Base-by-base conservation (phyloP, 2,329 filamentous ascomycete genomes). In the Colletotrichum chrysophilum region DNA sequence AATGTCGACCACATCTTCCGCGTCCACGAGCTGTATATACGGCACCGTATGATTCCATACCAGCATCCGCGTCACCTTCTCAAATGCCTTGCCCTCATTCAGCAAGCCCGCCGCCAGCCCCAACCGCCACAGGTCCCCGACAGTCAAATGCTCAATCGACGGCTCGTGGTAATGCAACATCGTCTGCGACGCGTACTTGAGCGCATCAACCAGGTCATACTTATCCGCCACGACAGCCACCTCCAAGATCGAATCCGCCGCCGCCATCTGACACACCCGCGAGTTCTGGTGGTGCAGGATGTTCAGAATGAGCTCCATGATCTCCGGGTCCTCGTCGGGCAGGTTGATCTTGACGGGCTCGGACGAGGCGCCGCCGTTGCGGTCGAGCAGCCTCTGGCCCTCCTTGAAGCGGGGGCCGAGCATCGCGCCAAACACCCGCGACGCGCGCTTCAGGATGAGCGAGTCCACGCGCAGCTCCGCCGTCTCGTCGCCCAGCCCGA, bases 241-340 rank as follows among this genome's bases (percentile, higher is more conserved):
- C 18, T 80, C 76, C 3, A 83, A 77, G 8, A 84, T 76, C 24
- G 81, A 77, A 4, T 70, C 26, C n/a, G 83, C 80, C 13, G 76
- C 74, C 3, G 85, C 28, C 24, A 60, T 72, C 56, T 71, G n/a
- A 8, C 82, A 82, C 8, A 85, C 78, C 18, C 78, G 71, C 7
- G 74, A 43, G 65, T 80, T 81, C 13, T 80, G 76, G 12, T 76
- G 60, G 65, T 85, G 83, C 12, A 81, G 81, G 16, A 86, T 81
- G 36, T 78, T 79, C 70, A 85, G 79, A 7, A 85, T 30, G 1
- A 84, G 75, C 10, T 77, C 71, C 75, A 86, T 80, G 3, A 81
- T 80, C 4, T 79, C 77, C 0, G 81, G 76, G 60, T 84, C 78
- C 65, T 85, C 83, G 7, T 84, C 80, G 0, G 80, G 80, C 12